Evolutionary conservation across 768 basidiomycete genomes (phyloP), one percentile per base, ranked within the genome.

Genomic region (Naematelia encephala): DNA sequence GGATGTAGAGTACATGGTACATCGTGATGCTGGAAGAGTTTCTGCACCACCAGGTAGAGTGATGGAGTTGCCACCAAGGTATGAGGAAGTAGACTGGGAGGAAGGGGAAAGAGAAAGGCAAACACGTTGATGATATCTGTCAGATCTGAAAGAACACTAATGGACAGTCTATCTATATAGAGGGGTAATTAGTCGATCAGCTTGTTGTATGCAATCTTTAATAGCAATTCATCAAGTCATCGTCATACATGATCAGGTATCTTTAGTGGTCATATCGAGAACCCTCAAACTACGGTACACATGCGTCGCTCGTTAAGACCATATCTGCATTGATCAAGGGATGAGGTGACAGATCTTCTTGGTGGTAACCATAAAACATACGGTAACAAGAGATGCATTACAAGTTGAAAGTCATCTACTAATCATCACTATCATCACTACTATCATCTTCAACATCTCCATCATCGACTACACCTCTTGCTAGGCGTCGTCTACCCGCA

Each of bases 41-140:
- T 19, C 29, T n/a, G 51, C 59, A 13, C 54, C 49, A 34, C 30
- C 14, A 5, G 25, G 26, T 19, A 47, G 55, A 5, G 64, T 64
- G 16, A 22, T 70, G 43, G 72, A 73, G 39, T 54, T 73, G 19
- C 72, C 72, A 23, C 72, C 72, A 12, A 56, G 72, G 51, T 73
- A 73, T 49, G 72, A 73, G 23, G 69, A 73, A 53, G 30, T 73
- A 43, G 51, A 71, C 25, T 73, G 69, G 72, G 69, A 64, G 8
- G 64, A 47, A 26, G 46, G 46, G 46, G 46, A 47, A 21, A 8
- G 19, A 21, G 46, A 47, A 47, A 5, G 46, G 19, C 8, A 8
- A 8, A 47, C 25, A 21, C 25, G 46, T 21, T 47, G 46, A 47
- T 16, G 34, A 39, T 39, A 39, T 39, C 8, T 16, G 34, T 16